Conservation (phyloP, 2,329 filamentous ascomycete species). For the Verruconis gallopava region DNA sequence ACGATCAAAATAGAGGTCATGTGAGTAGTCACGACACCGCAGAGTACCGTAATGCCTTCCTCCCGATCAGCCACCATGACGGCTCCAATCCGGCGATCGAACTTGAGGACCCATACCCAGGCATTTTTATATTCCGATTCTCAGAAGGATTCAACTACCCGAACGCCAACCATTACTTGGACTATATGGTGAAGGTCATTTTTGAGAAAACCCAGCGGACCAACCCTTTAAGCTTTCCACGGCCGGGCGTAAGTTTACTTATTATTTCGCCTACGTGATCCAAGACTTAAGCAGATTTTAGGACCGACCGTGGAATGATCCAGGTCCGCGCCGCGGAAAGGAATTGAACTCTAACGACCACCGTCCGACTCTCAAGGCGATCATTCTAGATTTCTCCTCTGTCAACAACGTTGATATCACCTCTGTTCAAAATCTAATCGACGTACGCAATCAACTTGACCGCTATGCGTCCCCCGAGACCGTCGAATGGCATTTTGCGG, state of each 20-base stretch:
- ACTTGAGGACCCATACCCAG: slow-evolving; percentile 72
- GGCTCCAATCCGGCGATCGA: slow-evolving; percentile 78
- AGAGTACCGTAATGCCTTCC: slow-evolving; percentile 62
- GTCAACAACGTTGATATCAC: slow-evolving; percentile 94
- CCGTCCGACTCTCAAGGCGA: slow-evolving; percentile 64
- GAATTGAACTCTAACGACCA: slow-evolving; percentile 34
- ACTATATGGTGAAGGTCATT: slow-evolving; percentile 42
- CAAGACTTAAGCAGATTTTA: slow-evolving; percentile 12
- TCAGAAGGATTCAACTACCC: slow-evolving; percentile 94
- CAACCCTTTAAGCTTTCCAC: slow-evolving; percentile 50
- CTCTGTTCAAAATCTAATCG: slow-evolving; percentile 81
- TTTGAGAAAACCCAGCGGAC: slow-evolving; percentile 59
- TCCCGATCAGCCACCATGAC: slow-evolving; percentile 77
- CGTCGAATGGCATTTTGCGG: slow-evolving; percentile 94
- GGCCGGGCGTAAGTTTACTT: slow-evolving; percentile 24
- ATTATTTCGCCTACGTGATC: not conserved
- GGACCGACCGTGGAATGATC: slow-evolving; percentile 92
- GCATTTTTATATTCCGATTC: slow-evolving; percentile 92
- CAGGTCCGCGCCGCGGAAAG: slow-evolving; percentile 54
- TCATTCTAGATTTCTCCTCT: slow-evolving; percentile 85
- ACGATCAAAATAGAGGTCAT: slow-evolving; percentile 6
- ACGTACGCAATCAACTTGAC: slow-evolving; percentile 88
- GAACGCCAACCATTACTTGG: slow-evolving; percentile 79
- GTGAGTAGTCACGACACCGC: slow-evolving; percentile 25
- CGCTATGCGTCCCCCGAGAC: slow-evolving; percentile 64